Percentiles rank a stretch among this genome's conserved stretches.
phyloP scores from a whole-genome alignment of 345 rosid genomes.

The Salix brachista region DNA sequence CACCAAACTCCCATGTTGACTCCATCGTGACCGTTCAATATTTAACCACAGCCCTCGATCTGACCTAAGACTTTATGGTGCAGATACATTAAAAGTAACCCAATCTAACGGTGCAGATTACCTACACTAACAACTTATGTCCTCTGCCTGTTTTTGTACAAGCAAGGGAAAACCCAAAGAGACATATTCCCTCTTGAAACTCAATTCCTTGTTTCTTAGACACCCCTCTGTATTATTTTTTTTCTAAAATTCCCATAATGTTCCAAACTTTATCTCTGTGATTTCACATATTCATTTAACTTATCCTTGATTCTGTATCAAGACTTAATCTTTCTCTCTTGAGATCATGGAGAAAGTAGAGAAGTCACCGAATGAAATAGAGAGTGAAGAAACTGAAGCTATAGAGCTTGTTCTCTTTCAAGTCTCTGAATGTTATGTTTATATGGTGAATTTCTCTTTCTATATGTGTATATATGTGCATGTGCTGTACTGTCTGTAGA shows the following conservation, averaged over 20 bases:
- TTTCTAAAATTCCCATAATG: not conserved
- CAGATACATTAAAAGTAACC: not conserved
- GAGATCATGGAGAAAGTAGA: constrained; percentile 30
- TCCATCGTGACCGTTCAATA: not conserved
- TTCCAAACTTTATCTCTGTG: not conserved
- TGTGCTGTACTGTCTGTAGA: not conserved
- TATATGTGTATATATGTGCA: not conserved
- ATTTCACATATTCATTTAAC: not conserved
- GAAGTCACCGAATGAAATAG: constrained; percentile 7
- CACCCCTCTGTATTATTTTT: too few relatives aligned
- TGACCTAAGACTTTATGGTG: not conserved
- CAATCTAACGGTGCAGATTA: constrained; percentile 5
- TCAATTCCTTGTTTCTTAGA: not conserved
- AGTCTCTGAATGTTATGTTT: constrained; percentile 91
- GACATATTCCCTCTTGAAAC: not conserved
- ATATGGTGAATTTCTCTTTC: constrained; percentile 46
- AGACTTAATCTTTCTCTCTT: not conserved
- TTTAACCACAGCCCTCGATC: not conserved
- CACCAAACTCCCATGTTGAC: constrained; percentile 5
- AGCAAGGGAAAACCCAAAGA: not conserved
- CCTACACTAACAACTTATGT: not conserved
- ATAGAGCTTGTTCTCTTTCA: constrained; percentile 77
- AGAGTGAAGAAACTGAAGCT: constrained; percentile 51
- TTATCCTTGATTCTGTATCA: not conserved
- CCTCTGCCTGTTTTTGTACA: not conserved